Conservation (phyloP, 164 flowering plant species). For the Dillenia turbinata region DNA sequence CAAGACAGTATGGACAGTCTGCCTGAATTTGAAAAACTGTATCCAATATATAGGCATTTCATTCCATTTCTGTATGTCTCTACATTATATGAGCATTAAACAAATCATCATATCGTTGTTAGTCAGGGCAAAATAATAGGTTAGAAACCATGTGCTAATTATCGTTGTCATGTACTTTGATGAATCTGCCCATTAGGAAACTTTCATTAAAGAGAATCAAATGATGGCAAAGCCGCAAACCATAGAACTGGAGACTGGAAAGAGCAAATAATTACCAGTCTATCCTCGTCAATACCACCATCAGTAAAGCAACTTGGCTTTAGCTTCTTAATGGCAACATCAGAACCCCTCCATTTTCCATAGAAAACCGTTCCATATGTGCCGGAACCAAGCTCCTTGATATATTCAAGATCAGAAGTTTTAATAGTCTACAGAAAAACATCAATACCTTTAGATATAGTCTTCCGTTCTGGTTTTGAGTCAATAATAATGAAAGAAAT, state of each 20-base stretch:
- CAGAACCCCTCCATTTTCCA: conserved; percentile 49
- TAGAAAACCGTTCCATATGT: conserved; percentile 38
- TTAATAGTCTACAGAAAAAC: conserved; percentile 24
- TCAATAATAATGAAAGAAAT: not conserved
- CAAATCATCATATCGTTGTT: no score
- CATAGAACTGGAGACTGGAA: not conserved
- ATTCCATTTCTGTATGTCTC: no score
- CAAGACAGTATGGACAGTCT: no score
- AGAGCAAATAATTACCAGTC: conserved; percentile 26
- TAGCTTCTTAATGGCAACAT: conserved; percentile 39
- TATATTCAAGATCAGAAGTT: conserved; percentile 32
- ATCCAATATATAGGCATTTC: no score
- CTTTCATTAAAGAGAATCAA: no score
- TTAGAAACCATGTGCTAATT: no score
- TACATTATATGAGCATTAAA: no score
- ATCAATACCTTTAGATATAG: not conserved
- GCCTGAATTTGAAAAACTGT: no score
- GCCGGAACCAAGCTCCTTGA: conserved; percentile 35
- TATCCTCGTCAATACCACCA: conserved; percentile 19
- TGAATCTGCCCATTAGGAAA: no score
- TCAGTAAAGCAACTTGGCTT: conserved; percentile 32
- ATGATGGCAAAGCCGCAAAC: no score
- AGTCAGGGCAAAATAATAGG: no score
- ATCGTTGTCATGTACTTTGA: no score
- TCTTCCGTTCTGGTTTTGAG: not conserved